Evolutionary conservation across 345 rosid species (phyloP), one percentile per base, ranked within the genome.

Genomic region (Camelina hispida): DNA sequence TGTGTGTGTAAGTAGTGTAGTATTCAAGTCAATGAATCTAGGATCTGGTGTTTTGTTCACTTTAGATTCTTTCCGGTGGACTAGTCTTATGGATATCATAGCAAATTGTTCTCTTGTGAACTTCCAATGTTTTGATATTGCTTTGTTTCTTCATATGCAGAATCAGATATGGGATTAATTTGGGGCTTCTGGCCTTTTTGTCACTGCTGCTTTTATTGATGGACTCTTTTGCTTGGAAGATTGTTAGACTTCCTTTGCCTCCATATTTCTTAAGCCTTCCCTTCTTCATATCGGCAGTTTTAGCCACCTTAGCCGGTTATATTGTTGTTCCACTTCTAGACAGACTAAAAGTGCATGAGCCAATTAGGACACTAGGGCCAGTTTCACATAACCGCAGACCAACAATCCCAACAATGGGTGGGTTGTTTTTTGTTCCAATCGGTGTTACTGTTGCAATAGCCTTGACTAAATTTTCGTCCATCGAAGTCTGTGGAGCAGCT

Each of bases 171-270:
- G 97, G 98, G 68, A 74, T 80, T 73, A 90, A 85, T 75, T 60
- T 84, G 66, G 95, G 86, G 47, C 83, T 94, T 76, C 78, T 90
- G 48, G 78, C 82, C 20, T 91, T 94, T 82, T 58, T 85, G 78
- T 66, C 86, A 0, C 35, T 78, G 30, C 78, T 87, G 68, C 88
- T 90, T 78, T 44, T 90, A 64, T 77, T 85, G 63, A 82, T 85
- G 60, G 98, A 94, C 77, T 90, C 88, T 82, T 88, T 88, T 66
- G 96, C 95, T 5, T 91, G 98, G 98, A 88, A 87, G 84, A 88
- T 94, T 47, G 93, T 91, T 75, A 87, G 97, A 79, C 81, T 90
- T 34, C 98, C 98, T 30, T 76, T 94, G 68, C 83, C 80, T 13
- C 89, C 89, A 47, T 91, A 87, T 75, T 81, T 83, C 80, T 82